Evolutionary conservation across 1,284 basidiomycete species (phyloP), one percentile per base, ranked within the genome.

Genomic region (Irpex lacteus): DNA sequence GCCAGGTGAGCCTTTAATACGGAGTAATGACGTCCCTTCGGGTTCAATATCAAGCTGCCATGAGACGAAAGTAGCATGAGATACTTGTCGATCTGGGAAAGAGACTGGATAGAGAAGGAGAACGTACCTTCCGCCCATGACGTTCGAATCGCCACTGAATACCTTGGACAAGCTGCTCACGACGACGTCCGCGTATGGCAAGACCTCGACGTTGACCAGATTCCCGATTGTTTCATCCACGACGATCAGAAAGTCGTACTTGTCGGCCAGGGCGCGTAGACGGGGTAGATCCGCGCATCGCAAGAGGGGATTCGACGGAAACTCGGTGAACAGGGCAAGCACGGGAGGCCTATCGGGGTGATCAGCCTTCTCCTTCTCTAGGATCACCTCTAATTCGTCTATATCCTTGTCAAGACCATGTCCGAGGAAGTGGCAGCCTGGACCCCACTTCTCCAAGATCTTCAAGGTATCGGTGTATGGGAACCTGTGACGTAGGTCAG

Each of bases 381-480:
- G 82, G 0, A 94, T 76, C 7, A 70, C 72, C 68, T 95, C 91
- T 0, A 98, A 81, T 50, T 84, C 80, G 67, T 90, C 87, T 15
- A 98, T 83, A 65, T 98, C 94, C 3, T 81, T 75, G 64, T 92
- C 88, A 4, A 90, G 78, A 0, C 97, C 97, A 66, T 87, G 81
- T 2, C 96, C 97, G 65, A 94, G 85, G 80, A 98, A 98, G 75
- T 95, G 84, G 70, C 91, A 95, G 0, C 98, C 98, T 0, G 94
- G 93, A 0, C 98, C 98, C 95, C 96, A 99, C 77, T 99, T 98
- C 70, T 97, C 82, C 3, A 99, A 81, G 53, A 98, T 88, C 77
- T 99, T 99, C 66, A 98, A 85, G n/a, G 97, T 98, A 76, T 99
- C 98, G 7, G 90, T 95, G 76, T 98, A 99, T 0, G 96, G 93